Conservation (phyloP, 805 yeast genomes). For the Starmerella geochares region DNA sequence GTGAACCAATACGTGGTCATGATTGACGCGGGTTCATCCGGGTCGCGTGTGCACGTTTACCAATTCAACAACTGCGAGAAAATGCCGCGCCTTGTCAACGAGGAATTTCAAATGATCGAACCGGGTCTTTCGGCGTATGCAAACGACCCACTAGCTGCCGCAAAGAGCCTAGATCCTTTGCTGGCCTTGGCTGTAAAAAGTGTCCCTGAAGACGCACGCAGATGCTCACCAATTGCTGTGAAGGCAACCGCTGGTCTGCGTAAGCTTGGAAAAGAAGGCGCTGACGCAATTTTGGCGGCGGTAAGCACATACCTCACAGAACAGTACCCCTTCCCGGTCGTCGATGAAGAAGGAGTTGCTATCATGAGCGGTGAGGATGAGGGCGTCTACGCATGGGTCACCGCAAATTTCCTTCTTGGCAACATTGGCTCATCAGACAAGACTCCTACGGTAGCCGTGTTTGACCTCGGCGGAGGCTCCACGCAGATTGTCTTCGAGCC, state of each 20-base stretch:
- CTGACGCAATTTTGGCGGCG: constrained; percentile 59
- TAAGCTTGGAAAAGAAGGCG: constrained; percentile 64
- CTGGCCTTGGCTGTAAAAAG: constrained; percentile 61
- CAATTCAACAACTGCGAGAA: constrained; percentile 76
- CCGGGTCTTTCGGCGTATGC: constrained; percentile 81
- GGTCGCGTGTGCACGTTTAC: constrained; percentile 91
- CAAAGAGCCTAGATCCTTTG: constrained; percentile 76
- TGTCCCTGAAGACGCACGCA: constrained; percentile 62
- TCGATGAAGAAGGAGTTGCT: constrained; percentile 73
- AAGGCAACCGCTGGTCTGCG: constrained; percentile 98
- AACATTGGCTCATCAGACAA: constrained; percentile 76
- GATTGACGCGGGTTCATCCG: constrained; percentile 98
- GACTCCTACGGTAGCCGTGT: constrained; percentile 87
- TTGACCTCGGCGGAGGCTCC: constrained; percentile 97
- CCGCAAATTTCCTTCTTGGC: constrained; percentile 85
- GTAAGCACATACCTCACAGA: constrained; percentile 66
- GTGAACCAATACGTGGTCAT: constrained; percentile 66
- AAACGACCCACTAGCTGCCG: constrained; percentile 74
- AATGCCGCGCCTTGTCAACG: constrained; percentile 71
- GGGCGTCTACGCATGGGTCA: constrained; percentile 98
- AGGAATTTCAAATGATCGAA: constrained; percentile 75
- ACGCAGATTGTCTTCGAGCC: constrained; percentile 99
- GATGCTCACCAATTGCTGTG: constrained; percentile 88
- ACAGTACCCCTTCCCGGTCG: constrained; percentile 87
- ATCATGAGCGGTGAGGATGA: constrained; percentile 96